phyloP scores from a whole-genome alignment of 2,329 filamentous ascomycete genomes.

The Niveomyces coronatus region DNA sequence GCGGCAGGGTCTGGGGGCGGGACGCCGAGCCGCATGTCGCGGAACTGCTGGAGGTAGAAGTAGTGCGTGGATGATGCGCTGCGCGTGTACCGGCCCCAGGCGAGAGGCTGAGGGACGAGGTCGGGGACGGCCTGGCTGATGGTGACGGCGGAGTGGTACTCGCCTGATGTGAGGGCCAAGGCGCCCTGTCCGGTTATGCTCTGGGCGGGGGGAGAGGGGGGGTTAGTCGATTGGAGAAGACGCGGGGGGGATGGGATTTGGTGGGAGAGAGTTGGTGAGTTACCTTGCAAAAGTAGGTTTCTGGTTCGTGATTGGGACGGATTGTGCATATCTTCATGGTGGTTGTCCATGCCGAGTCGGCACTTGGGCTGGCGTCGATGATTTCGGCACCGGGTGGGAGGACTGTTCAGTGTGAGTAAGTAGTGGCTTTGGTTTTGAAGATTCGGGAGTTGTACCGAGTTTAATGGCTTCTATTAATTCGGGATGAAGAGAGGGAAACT shows the following conservation, averaged over 20 bases:
- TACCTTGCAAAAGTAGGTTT: conserved; percentile 10
- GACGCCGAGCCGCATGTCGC: conserved; percentile 6
- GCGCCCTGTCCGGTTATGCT: not conserved
- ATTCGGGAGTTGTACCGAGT: too few relatives aligned
- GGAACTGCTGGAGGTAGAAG: conserved; percentile 10
- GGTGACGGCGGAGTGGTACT: conserved; percentile 3
- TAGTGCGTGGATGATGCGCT: not conserved
- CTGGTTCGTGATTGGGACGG: not conserved
- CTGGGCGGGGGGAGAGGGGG: too few relatives aligned
- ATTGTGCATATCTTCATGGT: conserved; percentile 4
- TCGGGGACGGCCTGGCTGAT: conserved; percentile 1
- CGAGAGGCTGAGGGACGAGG: conserved; percentile 1
- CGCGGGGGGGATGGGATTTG: too few relatives aligned
- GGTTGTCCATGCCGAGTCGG: conserved; percentile 7
- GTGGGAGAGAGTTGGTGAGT: too few relatives aligned
- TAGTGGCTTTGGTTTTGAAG: too few relatives aligned
- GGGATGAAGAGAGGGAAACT: too few relatives aligned
- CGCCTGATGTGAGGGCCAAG: conserved; percentile 1
- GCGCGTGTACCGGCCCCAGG: conserved; percentile 2
- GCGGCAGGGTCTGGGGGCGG: conserved; percentile 3
- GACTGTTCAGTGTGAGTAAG: too few relatives aligned
- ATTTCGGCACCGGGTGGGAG: conserved; percentile 6
- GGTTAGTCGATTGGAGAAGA: too few relatives aligned
- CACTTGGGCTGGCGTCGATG: not conserved
- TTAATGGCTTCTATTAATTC: too few relatives aligned